These are phyloP conservation scores for Thielaviopsis populi DNA, from an alignment of 2,329 filamentous ascomycete species.

Conservation along the genomic window DNA sequence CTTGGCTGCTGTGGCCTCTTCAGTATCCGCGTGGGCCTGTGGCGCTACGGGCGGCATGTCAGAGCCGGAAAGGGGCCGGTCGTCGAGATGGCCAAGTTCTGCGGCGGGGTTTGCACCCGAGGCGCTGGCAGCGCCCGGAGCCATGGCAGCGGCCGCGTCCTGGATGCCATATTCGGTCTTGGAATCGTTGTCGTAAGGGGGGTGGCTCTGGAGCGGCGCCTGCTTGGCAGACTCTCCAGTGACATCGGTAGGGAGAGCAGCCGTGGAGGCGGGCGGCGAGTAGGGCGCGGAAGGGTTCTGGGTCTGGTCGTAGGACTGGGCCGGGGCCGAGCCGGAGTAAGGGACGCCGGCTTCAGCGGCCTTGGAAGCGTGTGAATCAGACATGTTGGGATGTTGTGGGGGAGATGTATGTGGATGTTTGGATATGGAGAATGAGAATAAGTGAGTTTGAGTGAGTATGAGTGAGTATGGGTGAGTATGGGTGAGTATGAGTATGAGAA, in stretches of 20 bases:
- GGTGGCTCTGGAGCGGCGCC: conserved; percentile 5
- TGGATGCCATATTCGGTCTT: background rate
- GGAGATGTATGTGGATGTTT: background rate
- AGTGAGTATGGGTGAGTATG: too few species aligned
- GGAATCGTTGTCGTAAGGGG: background rate
- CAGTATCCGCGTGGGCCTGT: background rate
- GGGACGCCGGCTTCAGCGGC: conserved; percentile 11
- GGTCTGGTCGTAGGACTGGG: conserved; percentile 4
- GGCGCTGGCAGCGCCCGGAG: background rate
- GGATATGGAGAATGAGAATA: background rate
- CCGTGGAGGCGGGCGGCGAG: background rate
- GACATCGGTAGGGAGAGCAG: conserved; percentile 6
- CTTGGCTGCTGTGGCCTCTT: conserved; percentile 1
- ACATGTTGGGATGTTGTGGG: conserved; percentile 8
- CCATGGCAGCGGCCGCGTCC: background rate
- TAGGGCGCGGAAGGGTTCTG: conserved; percentile 14
- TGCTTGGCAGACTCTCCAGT: conserved; percentile 5
- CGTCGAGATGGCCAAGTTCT: background rate
- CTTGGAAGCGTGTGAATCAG: conserved; percentile 5
- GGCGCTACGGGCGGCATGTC: conserved; percentile 1
- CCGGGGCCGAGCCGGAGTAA: conserved; percentile 12
- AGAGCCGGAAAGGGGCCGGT: background rate
- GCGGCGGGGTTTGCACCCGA: background rate
- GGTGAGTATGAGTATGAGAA: too few species aligned
- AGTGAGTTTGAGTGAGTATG: too few species aligned